phyloP scores from a whole-genome alignment of 1,284 basidiomycete genomes.

The Microbotryum silenes-acaulis region DNA sequence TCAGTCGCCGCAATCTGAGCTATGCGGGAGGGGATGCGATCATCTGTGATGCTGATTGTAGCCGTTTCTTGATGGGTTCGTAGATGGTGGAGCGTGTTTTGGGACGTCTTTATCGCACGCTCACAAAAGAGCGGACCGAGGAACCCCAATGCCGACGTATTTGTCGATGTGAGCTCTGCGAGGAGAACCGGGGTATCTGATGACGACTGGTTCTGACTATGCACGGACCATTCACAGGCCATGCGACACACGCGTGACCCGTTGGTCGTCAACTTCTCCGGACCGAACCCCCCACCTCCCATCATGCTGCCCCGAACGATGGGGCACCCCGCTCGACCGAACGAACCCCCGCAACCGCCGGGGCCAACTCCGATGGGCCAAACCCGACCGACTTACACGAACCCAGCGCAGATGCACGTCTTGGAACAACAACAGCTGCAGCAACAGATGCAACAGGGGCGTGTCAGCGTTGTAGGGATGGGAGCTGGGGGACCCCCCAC shows the following conservation, averaged over 20 bases:
- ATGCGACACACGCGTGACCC: slow-evolving; percentile 29
- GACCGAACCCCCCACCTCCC: slow-evolving; percentile 4
- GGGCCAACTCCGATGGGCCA: slow-evolving; percentile 3
- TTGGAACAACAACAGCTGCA: slow-evolving; percentile 31
- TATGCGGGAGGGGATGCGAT: neutral
- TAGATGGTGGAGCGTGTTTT: slow-evolving; percentile 45
- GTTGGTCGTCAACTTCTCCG: slow-evolving; percentile 19
- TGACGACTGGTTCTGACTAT: no score
- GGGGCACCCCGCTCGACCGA: slow-evolving; percentile 16
- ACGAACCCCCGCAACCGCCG: neutral
- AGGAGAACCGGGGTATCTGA: no score
- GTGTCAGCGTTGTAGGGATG: slow-evolving; percentile 1
- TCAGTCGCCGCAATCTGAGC: slow-evolving; percentile 28
- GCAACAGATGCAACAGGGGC: slow-evolving; percentile 26
- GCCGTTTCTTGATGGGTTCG: neutral
- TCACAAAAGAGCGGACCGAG: slow-evolving; percentile 39
- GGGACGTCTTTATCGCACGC: slow-evolving; percentile 43
- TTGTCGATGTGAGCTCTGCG: slow-evolving; percentile 38
- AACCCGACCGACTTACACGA: slow-evolving; percentile 10
- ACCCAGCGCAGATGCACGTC: slow-evolving; percentile 24
- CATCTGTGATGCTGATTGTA: neutral
- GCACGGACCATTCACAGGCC: slow-evolving; percentile 12
- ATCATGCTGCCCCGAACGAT: slow-evolving; percentile 29
- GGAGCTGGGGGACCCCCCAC: no score
- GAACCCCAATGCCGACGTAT: slow-evolving; percentile 38